Evolutionary conservation across 2,329 filamentous ascomycete species (phyloP).

Genomic region (Aspergillus novoparasiticus): DNA sequence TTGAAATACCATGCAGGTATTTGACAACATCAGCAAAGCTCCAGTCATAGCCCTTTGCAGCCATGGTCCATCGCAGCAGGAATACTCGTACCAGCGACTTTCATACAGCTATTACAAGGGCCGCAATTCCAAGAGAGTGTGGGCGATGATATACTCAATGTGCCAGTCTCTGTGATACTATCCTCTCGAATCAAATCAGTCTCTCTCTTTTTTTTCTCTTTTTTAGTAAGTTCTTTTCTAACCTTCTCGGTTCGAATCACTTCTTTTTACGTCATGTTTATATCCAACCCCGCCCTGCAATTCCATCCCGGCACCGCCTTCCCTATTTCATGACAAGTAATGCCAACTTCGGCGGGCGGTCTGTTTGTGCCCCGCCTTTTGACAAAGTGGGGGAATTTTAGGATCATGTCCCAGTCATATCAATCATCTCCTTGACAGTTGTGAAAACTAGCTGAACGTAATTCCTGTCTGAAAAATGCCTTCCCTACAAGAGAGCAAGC

Average conservation of each 20-base stretch:
- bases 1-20: fast-evolving
- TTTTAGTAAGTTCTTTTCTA: too few species aligned
- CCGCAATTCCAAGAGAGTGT: too few species aligned
- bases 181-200: too few species aligned
- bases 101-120: too few species aligned
- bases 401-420: not conserved
- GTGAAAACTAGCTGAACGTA: not conserved
- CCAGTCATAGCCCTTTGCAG: too few species aligned
- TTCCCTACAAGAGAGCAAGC: slow-evolving; percentile 34
- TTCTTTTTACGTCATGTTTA: too few species aligned
- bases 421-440: not conserved
- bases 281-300: not conserved
- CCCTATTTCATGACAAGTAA: fast-evolving
- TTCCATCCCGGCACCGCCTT: not conserved
- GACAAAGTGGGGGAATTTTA: not conserved
- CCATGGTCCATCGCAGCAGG: too few species aligned
- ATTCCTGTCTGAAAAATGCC: slow-evolving; percentile 12
- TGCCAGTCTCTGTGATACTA: too few species aligned
- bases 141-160: too few species aligned
- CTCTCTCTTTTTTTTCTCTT: too few species aligned
- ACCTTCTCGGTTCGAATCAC: too few species aligned
- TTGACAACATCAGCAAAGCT: fast-evolving
- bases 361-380: not conserved
- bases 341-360: not conserved
- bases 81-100: too few species aligned